Base-by-base conservation (phyloP, 768 basidiomycete genomes). In the Chalciporus pseudorubinellus region DNA sequence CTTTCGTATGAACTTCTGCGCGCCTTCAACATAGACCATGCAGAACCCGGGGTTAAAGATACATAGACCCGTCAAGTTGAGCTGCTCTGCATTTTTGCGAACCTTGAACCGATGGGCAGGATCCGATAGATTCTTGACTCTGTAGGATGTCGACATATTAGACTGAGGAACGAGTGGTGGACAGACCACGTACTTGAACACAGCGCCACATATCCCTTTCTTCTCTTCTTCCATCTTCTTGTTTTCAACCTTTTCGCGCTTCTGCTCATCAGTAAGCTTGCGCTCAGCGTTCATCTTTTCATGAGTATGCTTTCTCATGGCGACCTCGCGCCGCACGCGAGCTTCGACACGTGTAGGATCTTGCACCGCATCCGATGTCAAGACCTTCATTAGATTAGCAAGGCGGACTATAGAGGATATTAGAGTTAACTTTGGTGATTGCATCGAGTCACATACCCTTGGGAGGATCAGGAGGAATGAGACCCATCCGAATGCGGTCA, bases 271-370 rank as follows among this genome's bases (percentile, higher is more conserved):
- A 0, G 88, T 95, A 28, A 99, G 79, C 70, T 95, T 94, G 41
- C 95, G 84, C 65, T 92, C 90, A 5, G 83, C 75, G 60, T 99
- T 99, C 81, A 88, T 90, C 77, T 92, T 91, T 65, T 97, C 92
- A 66, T 99, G 97, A 8, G 75, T 79, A 58, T 92, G 85, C 62
- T 87, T 87, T 56, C 97, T 81, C 76, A 86, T 87, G 0, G 90
- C 89, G 24, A 98, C 95, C 68, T 99, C 97, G 29, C 91, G 79
- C 41, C 93, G 79, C 13, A 99, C 95, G 28, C 92, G 87, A 6
- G 95, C 95, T 68, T 99, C 97, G 3, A 99, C 92, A 45, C 94
- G 85, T 2, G 97, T 99, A 0, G 97, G 97, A 66, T 98, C 97
- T 79, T 93, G 90, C 21, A 99, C 87, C 0, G 95, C 95, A 62